These are phyloP conservation scores for Zygoascus sp. DNA, from an alignment of 1,139 yeast genomes.

Conservation along the genomic window DNA sequence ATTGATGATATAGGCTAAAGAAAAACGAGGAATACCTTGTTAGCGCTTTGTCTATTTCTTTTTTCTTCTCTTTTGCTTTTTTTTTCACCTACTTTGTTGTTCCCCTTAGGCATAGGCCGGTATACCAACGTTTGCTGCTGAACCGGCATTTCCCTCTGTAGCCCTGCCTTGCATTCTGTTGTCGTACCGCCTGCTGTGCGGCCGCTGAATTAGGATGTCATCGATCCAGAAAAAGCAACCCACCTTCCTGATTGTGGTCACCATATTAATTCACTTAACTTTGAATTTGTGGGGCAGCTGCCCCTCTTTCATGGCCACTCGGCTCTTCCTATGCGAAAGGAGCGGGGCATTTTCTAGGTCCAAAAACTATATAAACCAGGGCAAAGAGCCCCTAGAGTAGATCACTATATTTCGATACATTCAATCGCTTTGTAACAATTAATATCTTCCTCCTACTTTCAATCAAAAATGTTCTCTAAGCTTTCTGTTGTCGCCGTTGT, in stretches of 20 bases:
- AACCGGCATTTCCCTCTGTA: too few relatives aligned
- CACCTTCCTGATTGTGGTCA: background rate
- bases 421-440: background rate
- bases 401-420: background rate
- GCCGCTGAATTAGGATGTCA: background rate
- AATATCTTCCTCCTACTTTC: background rate
- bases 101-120: too few relatives aligned
- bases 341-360: background rate
- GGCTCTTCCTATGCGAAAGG: background rate
- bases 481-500: slow-evolving; percentile 1
- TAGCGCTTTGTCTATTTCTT: too few relatives aligned
- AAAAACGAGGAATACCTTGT: too few relatives aligned
- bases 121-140: too few relatives aligned
- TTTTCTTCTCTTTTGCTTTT: too few relatives aligned
- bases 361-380: background rate
- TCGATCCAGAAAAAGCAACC: background rate
- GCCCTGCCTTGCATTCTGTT: background rate
- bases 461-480: slow-evolving; percentile 9
- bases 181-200: background rate
- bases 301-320: slow-evolving; percentile 5
- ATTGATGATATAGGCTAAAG: too few relatives aligned
- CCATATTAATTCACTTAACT: background rate
- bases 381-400: background rate
- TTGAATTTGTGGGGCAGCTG: background rate
- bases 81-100: too few relatives aligned